Base-by-base conservation (phyloP, 2,329 filamentous ascomycete genomes). In the Lasiodiplodia sp. region DNA sequence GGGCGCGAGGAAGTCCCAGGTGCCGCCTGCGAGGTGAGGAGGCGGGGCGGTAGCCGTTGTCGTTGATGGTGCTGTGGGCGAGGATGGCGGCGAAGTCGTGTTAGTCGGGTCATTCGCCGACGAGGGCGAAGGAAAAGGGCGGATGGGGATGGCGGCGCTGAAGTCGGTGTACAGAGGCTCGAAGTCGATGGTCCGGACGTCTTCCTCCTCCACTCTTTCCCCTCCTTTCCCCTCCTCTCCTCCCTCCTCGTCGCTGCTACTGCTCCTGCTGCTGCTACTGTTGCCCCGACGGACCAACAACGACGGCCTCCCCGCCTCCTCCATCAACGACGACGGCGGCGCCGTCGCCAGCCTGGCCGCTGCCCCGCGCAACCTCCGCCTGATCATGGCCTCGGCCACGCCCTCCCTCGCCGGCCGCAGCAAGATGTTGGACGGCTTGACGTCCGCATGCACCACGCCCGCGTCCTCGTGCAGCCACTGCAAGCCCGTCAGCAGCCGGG, bases 351-450 rank as follows among this genome's bases (percentile, higher is more conserved):
- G 16, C 51, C 51, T 1, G 63, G 31, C 11, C 28, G 38, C 11
- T 38, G 38, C 53, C 37, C 53, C 28, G 25, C 44, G 53, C 40
- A 67, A 8, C 25, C 65, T 21, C 14, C 37, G 53, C n/a, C 57
- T 55, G 37, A 66, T 51, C 68, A 68, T 60, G 3, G 52, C 37
- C 18, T 25, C 52, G 11, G 56, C 37, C 70, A 49, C 72, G 69
- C 16, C 74, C 71, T 67, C 75, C 69, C 31, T 38, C 3, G 68
- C 49, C 3, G 70, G 66, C 70, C 71, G 72, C 63, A 83, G 72
- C 44, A 85, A 77, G 55, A 85, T 78, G 72, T 85, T 85, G 2
- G 77, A 78, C 1, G 83, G 82, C 72, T 85, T 85, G 74, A 84
- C 80, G 68, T 85, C 83, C 5, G 80, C 83, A 68, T 82, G 80